phyloP scores from a whole-genome alignment of 208 protist species.

The Acanthamoeba triangularis region DNA sequence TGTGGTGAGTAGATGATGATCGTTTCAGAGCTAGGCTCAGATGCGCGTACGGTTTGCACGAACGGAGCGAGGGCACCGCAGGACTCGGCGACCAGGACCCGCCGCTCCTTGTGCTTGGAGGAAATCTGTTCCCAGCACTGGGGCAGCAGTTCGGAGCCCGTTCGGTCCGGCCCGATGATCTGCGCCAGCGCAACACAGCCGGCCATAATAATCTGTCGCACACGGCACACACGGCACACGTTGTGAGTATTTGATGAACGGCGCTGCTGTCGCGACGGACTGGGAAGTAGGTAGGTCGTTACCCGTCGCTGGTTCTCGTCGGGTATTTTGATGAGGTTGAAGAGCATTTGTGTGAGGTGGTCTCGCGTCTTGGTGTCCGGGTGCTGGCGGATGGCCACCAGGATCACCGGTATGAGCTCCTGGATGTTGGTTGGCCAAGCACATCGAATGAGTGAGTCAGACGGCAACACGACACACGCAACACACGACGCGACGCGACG shows the following conservation, averaged over 20 bases:
- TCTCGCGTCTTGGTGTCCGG: constrained; percentile 81
- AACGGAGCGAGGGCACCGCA: constrained; percentile 88
- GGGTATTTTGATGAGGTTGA: constrained; percentile 89
- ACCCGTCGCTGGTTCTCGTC: constrained; percentile 85
- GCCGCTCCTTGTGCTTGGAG: constrained; percentile 86
- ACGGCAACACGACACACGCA: background rate
- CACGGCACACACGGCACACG: background rate
- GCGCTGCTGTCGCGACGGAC: too few species aligned
- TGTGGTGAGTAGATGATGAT: background rate
- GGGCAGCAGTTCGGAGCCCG: constrained; percentile 84
- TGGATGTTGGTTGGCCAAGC: background rate
- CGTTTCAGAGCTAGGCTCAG: background rate
- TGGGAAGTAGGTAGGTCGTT: too few species aligned
- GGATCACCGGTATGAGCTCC: constrained; percentile 87
- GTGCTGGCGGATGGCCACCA: constrained; percentile 85
- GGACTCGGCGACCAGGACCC: constrained; percentile 87
- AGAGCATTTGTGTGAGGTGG: constrained; percentile 83
- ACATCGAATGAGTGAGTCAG: background rate
- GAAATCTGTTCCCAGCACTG: constrained; percentile 88
- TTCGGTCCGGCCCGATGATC: constrained; percentile 81
- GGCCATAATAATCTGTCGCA: constrained; percentile 81
- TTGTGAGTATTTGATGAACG: background rate
- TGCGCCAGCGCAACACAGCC: constrained; percentile 83
- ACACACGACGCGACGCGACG: background rate
- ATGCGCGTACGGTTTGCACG: constrained; percentile 68